Evolutionary conservation across 2,329 filamentous ascomycete species (phyloP).

Genomic region (Lachnellula hyalina): DNA sequence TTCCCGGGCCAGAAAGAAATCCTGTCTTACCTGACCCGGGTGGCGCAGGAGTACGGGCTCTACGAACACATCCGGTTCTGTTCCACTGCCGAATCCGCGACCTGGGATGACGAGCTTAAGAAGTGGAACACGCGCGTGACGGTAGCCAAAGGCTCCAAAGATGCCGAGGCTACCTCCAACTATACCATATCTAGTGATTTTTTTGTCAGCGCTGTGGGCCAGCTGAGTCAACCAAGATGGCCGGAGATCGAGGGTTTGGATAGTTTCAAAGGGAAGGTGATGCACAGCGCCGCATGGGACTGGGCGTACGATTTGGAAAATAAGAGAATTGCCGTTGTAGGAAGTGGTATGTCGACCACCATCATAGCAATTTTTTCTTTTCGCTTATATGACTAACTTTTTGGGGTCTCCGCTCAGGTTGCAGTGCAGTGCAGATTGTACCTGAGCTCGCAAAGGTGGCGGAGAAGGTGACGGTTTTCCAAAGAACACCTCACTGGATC

Average conservation of each 20-base stretch:
- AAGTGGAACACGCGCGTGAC: conserved; percentile 3
- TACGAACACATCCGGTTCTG: conserved; percentile 6
- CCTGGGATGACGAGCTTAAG: conserved; percentile 1
- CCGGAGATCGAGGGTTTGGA: conserved; percentile 22
- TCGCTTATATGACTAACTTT: too few relatives aligned
- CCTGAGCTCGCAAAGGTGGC: not conserved
- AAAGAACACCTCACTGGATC: not conserved
- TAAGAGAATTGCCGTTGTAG: conserved; percentile 51
- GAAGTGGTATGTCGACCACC: conserved; percentile 29
- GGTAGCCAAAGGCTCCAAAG: not conserved
- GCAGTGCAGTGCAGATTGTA: conserved; percentile 36
- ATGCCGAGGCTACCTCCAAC: not conserved
- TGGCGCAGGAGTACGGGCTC: conserved; percentile 48
- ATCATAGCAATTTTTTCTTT: too few relatives aligned
- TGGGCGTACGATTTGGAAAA: conserved; percentile 43
- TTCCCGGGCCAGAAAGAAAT: conserved; percentile 57
- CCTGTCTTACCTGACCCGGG: conserved; percentile 44
- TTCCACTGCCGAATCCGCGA: conserved; percentile 1
- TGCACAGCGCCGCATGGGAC: conserved; percentile 50
- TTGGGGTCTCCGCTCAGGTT: too few relatives aligned
- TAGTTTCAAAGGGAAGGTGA: conserved; percentile 22
- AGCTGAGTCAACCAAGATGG: conserved; percentile 11
- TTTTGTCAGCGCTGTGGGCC: not conserved
- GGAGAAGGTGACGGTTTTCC: not conserved
- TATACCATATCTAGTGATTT: too few relatives aligned